Conservation (phyloP, 805 yeast genomes). For the Spathaspora hagerdaliae region DNA sequence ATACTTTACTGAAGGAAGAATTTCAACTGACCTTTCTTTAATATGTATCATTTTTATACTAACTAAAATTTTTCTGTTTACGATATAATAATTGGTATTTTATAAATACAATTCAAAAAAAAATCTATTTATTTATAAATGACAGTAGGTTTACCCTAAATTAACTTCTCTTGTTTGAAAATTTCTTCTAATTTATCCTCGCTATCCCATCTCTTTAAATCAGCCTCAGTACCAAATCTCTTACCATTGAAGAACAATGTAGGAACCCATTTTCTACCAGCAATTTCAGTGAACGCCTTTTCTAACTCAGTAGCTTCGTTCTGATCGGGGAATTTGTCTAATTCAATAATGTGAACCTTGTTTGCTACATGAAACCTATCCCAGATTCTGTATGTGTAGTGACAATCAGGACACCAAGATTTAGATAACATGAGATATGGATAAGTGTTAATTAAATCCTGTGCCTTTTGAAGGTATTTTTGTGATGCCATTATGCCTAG, state of each 20-base stretch:
- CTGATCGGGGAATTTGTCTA: slow-evolving; percentile 48
- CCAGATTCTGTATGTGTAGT: slow-evolving; percentile 56
- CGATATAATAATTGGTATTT: background rate
- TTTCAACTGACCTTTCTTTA: background rate
- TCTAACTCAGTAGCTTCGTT: slow-evolving; percentile 51
- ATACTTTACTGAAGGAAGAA: background rate
- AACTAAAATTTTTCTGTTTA: background rate
- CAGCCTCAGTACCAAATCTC: slow-evolving; percentile 54
- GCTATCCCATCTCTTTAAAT: slow-evolving; percentile 37
- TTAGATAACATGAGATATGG: slow-evolving; percentile 58
- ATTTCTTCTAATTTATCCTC: slow-evolving; percentile 27
- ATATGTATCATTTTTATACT: background rate
- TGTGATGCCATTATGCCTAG: slow-evolving; percentile 11
- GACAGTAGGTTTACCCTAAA: background rate
- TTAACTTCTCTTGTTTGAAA: slow-evolving; percentile 21
- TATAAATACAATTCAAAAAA: background rate
- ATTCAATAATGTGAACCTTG: slow-evolving; percentile 54
- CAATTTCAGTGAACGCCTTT: slow-evolving; percentile 49
- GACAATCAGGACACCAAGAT: slow-evolving; percentile 79
- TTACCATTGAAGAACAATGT: slow-evolving; percentile 59
- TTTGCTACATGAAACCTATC: slow-evolving; percentile 46
- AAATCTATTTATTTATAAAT: background rate
- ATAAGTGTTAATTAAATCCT: slow-evolving; percentile 42
- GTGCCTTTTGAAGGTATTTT: slow-evolving; percentile 35
- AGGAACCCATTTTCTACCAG: slow-evolving; percentile 69